These are phyloP conservation scores for Colletotrichum paranaense DNA, from an alignment of 2,329 filamentous ascomycete species.

Conservation along the genomic window DNA sequence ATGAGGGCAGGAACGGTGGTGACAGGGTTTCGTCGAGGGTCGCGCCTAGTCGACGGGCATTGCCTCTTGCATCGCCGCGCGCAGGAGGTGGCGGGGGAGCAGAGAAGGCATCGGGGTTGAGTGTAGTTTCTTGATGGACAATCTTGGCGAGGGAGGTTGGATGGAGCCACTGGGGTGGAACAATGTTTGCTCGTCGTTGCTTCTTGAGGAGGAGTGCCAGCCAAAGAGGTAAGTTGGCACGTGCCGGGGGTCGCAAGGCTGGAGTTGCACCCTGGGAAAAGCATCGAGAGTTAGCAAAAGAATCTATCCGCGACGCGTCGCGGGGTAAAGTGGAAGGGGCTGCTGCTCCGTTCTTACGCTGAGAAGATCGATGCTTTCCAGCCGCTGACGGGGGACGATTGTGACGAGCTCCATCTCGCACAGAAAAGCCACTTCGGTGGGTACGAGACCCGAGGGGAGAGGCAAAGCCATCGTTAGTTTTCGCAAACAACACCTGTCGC, in stretches of 20 bases:
- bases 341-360: slow-evolving; percentile 70
- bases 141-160: slow-evolving; percentile 80
- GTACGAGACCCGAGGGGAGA: slow-evolving; percentile 71
- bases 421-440: slow-evolving; percentile 90
- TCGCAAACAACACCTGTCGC: neutral
- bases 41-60: slow-evolving; percentile 49
- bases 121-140: slow-evolving; percentile 82
- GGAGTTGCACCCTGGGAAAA: slow-evolving; percentile 77
- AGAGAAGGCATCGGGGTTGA: slow-evolving; percentile 78
- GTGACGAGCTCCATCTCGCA: slow-evolving; percentile 99
- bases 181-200: slow-evolving; percentile 91
- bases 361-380: slow-evolving; percentile 87
- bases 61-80: slow-evolving; percentile 59
- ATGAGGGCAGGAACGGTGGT: slow-evolving; percentile 83
- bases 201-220: slow-evolving; percentile 94
- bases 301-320: slow-evolving; percentile 18
- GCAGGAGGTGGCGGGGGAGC: slow-evolving; percentile 77
- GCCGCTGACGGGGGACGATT: slow-evolving; percentile 88
- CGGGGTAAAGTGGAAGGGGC: neutral
- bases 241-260: slow-evolving; percentile 82
- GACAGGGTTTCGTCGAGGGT: slow-evolving; percentile 53
- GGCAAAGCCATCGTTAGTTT: slow-evolving; percentile 58
- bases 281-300: slow-evolving; percentile 6
- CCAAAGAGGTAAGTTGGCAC: slow-evolving; percentile 87
- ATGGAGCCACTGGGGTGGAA: slow-evolving; percentile 90